A percentile compares a stretch with the other conserved stretches of the same genome.
Conservation (phyloP, 192 early-diverging fungal species). For the Coemansia sp. region DNA sequence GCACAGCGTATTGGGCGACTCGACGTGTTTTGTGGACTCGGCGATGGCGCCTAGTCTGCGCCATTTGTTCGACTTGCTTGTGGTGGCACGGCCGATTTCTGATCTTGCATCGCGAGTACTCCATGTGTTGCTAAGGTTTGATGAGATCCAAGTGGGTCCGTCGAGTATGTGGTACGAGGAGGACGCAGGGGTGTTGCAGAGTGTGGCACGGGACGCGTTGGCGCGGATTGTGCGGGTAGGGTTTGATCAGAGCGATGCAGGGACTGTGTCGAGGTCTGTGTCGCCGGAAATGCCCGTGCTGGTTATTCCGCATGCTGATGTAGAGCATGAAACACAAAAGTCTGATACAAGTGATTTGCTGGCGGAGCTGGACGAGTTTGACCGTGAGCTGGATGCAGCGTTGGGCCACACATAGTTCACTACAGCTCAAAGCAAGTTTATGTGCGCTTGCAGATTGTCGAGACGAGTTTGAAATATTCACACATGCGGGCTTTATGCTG, state of each 20-base stretch:
- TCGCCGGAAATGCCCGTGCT: slow-evolving; percentile 48
- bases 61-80: slow-evolving; percentile 37
- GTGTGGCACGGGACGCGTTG: slow-evolving; percentile 22
- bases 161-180: slow-evolving; percentile 34
- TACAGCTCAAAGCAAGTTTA: no score
- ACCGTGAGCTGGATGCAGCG: slow-evolving; percentile 43
- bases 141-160: slow-evolving; percentile 10
- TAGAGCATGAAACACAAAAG: not conserved
- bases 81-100: slow-evolving; percentile 37
- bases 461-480: no score
- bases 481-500: no score
- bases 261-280: slow-evolving; percentile 14
- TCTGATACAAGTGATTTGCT: slow-evolving; percentile 21
- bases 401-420: slow-evolving; percentile 1
- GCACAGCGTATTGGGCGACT: slow-evolving; percentile 20
- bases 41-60: slow-evolving; percentile 26
- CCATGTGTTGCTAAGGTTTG: slow-evolving; percentile 32
- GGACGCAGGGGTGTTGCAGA: slow-evolving; percentile 15
- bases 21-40: slow-evolving; percentile 8
- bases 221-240: slow-evolving; percentile 25
- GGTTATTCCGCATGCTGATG: slow-evolving; percentile 13
- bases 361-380: slow-evolving; percentile 51
- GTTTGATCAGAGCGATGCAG: slow-evolving; percentile 1
- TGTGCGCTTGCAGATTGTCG: no score
- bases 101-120: slow-evolving; percentile 40